Evolutionary conservation across 2,329 filamentous ascomycete species (phyloP).

Genomic region (Teratosphaeriaceae sp.): DNA sequence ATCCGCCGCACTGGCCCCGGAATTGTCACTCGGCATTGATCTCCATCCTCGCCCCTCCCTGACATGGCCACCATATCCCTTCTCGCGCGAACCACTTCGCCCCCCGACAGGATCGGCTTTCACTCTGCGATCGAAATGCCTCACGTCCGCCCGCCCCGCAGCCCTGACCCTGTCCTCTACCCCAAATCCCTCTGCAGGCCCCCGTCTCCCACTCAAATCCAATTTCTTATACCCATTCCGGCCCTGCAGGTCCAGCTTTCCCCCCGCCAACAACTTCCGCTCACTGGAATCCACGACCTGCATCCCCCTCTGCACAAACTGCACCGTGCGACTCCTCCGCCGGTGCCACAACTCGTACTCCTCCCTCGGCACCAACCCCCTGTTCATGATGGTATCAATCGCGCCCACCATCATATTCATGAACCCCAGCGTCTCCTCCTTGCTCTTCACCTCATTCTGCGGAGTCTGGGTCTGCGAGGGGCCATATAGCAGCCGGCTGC

Average conservation of each 20-base stretch:
- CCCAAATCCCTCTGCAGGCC: no score
- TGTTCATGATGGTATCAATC: constrained; percentile 24
- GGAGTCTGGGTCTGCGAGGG: constrained; percentile 3
- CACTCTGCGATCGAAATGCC: no score
- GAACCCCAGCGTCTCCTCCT: constrained; percentile 15
- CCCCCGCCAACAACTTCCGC: background rate
- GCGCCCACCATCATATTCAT: constrained; percentile 19
- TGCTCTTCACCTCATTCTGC: constrained; percentile 5
- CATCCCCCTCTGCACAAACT: constrained; percentile 11
- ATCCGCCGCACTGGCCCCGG: no score
- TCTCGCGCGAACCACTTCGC: no score
- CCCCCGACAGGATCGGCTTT: no score
- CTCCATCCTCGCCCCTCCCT: no score
- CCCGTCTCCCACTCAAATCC: no score
- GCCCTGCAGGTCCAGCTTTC: no score
- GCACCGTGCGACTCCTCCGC: constrained; percentile 14
- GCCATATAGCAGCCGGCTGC: constrained; percentile 17
- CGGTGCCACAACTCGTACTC: constrained; percentile 14
- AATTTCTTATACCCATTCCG: background rate
- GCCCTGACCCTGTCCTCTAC: no score
- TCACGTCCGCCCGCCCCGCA: no score
- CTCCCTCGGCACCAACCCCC: constrained; percentile 15
- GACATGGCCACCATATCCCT: no score
- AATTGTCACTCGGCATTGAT: no score
- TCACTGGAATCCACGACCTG: background rate